Conservation (phyloP, 1,139 yeast species). For the Geotrichum cucujoidarum region DNA sequence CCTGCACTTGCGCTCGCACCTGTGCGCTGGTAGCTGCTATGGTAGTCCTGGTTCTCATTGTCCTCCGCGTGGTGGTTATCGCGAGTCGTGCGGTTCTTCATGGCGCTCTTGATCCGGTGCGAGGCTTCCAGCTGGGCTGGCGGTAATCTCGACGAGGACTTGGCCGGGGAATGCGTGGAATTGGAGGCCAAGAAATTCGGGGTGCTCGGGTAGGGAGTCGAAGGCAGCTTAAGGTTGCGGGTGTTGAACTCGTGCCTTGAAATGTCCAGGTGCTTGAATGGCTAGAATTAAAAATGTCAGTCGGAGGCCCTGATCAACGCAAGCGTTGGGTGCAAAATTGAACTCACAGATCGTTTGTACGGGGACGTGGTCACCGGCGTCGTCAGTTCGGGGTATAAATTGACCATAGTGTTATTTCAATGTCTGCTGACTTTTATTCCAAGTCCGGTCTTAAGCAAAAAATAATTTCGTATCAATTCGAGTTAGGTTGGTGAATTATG, state of each 20-base stretch:
- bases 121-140: neutral
- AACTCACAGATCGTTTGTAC: slow-evolving; percentile 14
- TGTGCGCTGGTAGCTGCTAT: too few species aligned
- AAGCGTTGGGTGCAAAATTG: neutral
- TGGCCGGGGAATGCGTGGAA: too few species aligned
- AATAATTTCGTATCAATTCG: too few species aligned
- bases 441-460: too few species aligned
- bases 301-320: neutral
- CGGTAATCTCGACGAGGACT: too few species aligned
- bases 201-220: slow-evolving; percentile 8
- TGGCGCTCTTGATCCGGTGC: slow-evolving; percentile 2
- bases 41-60: too few species aligned
- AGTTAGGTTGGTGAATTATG: too few species aligned
- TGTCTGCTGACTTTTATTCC: too few species aligned
- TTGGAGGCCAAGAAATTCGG: too few species aligned
- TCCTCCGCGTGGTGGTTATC: too few species aligned
- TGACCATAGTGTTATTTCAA: neutral
- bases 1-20: neutral
- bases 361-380: slow-evolving; percentile 7
- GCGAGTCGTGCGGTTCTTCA: too few species aligned
- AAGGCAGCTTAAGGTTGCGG: slow-evolving; percentile 12
- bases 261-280: slow-evolving; percentile 14
- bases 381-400: slow-evolving; percentile 8
- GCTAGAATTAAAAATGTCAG: slow-evolving; percentile 2
- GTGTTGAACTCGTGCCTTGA: slow-evolving; percentile 10